Percentiles rank a stretch among this genome's conserved stretches.
phyloP scores from a whole-genome alignment of 1,284 basidiomycete genomes.

The Cryptococcus sp. region DNA sequence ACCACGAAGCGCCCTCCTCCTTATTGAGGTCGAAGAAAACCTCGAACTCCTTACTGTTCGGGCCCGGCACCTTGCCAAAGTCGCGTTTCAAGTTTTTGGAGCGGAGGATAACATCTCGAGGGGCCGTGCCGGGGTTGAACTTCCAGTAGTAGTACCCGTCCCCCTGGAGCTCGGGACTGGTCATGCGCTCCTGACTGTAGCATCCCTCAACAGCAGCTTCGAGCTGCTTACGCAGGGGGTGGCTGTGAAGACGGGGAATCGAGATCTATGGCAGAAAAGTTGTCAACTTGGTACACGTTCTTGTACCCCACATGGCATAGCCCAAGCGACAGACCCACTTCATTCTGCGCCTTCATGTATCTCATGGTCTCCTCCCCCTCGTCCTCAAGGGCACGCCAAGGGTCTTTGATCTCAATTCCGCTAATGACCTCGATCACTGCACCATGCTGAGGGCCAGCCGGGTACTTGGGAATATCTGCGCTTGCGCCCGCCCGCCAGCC shows the following conservation, averaged over 20 bases:
- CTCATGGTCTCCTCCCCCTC: slow-evolving; percentile 8
- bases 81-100: slow-evolving; percentile 12
- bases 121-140: slow-evolving; percentile 18
- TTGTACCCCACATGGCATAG: no score
- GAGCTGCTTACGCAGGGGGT: slow-evolving; percentile 10
- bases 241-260: slow-evolving; percentile 9
- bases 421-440: slow-evolving; percentile 9
- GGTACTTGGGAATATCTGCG: slow-evolving; percentile 4
- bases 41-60: slow-evolving; percentile 4
- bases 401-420: slow-evolving; percentile 13
- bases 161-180: slow-evolving; percentile 12
- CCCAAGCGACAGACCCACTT: slow-evolving; percentile 4
- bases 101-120: slow-evolving; percentile 18
- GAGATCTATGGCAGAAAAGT: slow-evolving; percentile 8
- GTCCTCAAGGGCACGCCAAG: slow-evolving; percentile 15
- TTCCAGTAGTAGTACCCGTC: slow-evolving; percentile 24
- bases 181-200: slow-evolving; percentile 15
- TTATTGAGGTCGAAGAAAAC: slow-evolving; percentile 21
- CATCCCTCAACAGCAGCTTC: slow-evolving; percentile 15
- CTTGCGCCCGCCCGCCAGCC: not conserved
- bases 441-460: slow-evolving; percentile 9
- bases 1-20: slow-evolving; percentile 14
- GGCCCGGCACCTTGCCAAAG: slow-evolving; percentile 14
- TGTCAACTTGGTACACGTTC: not conserved
- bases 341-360: slow-evolving; percentile 17